Conservation (phyloP, 345 rosid species). For the Brassica rapa region DNA sequence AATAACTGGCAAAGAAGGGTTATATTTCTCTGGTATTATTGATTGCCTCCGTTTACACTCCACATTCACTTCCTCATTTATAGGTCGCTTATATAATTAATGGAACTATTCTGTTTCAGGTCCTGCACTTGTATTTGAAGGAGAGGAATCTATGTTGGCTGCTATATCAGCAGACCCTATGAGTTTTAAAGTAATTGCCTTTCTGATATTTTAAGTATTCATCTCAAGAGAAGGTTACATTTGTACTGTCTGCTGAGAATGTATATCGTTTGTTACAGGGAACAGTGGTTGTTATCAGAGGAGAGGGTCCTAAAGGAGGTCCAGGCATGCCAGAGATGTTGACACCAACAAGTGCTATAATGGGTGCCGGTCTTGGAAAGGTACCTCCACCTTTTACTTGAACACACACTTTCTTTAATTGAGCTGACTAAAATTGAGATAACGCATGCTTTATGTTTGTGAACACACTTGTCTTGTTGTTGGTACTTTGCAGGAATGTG, state of each 20-base stretch:
- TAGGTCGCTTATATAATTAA: neutral
- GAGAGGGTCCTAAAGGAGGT: conserved; percentile 98
- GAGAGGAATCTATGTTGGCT: conserved; percentile 89
- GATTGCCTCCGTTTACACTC: neutral
- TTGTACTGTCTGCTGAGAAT: conserved; percentile 12
- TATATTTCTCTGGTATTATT: conserved; percentile 77
- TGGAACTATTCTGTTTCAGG: conserved; percentile 52
- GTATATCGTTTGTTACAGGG: conserved; percentile 55
- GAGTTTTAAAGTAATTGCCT: conserved; percentile 68
- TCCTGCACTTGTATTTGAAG: conserved; percentile 97
- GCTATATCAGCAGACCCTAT: conserved; percentile 81
- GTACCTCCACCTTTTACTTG: conserved; percentile 37
- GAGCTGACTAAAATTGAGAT: conserved; percentile 10
- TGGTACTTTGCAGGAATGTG: conserved; percentile 71
- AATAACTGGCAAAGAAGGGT: conserved; percentile 98
- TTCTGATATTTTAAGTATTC: too few species aligned
- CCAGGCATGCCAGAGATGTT: conserved; percentile 99
- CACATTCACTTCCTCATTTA: too few species aligned
- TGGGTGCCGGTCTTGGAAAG: conserved; percentile 99
- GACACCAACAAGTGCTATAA: conserved; percentile 97
- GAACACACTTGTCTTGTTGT: conserved; percentile 5
- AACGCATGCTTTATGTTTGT: neutral
- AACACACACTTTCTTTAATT: neutral
- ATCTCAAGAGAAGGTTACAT: too few species aligned
- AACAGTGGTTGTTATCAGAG: conserved; percentile 88